Evolutionary conservation across 2,329 filamentous ascomycete species (phyloP).

Genomic region (Tolypocladium inflatum): DNA sequence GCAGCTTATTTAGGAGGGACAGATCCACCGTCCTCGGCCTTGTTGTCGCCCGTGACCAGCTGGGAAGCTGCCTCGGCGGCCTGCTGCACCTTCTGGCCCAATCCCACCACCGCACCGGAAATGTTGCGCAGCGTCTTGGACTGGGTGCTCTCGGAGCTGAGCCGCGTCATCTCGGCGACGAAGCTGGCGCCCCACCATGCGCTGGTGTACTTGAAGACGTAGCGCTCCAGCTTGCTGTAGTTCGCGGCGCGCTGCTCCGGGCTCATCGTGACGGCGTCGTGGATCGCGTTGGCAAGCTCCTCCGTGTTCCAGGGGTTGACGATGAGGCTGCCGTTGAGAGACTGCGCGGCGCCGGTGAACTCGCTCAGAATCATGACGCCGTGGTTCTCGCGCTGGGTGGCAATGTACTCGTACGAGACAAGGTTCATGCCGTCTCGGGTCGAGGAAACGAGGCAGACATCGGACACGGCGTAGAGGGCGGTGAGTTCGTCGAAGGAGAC

Average conservation of each 20-base stretch:
- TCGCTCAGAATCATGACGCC: slow-evolving; percentile 93
- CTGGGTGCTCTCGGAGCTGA: slow-evolving; percentile 28
- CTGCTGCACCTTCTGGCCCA: slow-evolving; percentile 18
- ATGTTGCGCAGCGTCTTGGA: slow-evolving; percentile 31
- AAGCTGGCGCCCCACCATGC: slow-evolving; percentile 96
- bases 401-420: slow-evolving; percentile 97
- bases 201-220: slow-evolving; percentile 95
- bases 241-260: slow-evolving; percentile 79
- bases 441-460: slow-evolving; percentile 85
- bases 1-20: slow-evolving; percentile 2
- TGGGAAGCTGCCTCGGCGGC: slow-evolving; percentile 11
- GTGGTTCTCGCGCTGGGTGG: slow-evolving; percentile 80
- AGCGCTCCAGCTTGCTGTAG: slow-evolving; percentile 85
- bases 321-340: slow-evolving; percentile 83
- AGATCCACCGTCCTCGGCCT: slow-evolving; percentile 3
- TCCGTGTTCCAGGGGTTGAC: slow-evolving; percentile 99
- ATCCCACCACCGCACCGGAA: slow-evolving; percentile 26
- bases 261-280: slow-evolving; percentile 95
- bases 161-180: slow-evolving; percentile 66
- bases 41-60: slow-evolving; percentile 1
- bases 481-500: slow-evolving; percentile 92
- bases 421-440: slow-evolving; percentile 99
- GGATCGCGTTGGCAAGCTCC: slow-evolving; percentile 84
- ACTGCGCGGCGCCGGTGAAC: slow-evolving; percentile 92
- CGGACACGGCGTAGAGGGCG: slow-evolving; percentile 83